These are phyloP conservation scores for Fusarium verticillioides DNA, from an alignment of 2,329 filamentous ascomycete genomes.

Conservation along the genomic window DNA sequence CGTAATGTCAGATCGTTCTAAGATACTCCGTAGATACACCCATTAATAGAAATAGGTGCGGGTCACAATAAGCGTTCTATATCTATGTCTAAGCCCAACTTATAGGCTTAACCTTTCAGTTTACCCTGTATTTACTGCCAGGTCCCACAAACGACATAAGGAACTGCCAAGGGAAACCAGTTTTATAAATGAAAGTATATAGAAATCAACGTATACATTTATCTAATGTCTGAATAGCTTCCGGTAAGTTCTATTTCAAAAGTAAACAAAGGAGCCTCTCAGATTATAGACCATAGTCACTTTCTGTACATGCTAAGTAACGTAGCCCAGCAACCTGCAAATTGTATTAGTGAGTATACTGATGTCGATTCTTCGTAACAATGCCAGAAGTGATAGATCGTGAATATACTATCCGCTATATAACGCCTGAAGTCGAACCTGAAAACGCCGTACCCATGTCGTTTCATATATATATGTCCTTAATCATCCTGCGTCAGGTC, in stretches of 20 bases:
- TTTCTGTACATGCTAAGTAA: background rate
- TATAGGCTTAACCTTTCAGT: background rate
- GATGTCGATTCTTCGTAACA: background rate
- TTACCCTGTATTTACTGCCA: background rate
- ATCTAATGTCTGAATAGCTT: background rate
- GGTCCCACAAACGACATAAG: background rate
- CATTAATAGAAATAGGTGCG: background rate
- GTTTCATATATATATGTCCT: background rate
- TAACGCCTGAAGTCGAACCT: slow-evolving; percentile 22
- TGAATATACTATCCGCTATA: slow-evolving; percentile 10
- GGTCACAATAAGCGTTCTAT: background rate
- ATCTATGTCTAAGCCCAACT: background rate
- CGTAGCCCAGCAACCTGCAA: background rate
- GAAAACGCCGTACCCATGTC: slow-evolving; percentile 13
- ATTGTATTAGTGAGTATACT: slow-evolving; percentile 1
- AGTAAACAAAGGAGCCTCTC: background rate
- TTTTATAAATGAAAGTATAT: background rate
- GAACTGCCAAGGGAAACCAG: background rate
- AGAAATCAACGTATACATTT: background rate
- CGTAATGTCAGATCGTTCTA: background rate
- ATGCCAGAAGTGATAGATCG: background rate
- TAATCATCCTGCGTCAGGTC: slow-evolving; percentile 49
- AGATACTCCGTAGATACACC: background rate
- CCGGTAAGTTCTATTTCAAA: background rate
- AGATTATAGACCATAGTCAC: background rate